Base-by-base conservation (phyloP, 257 asterid genomes). In the Plantago elongata region DNA sequence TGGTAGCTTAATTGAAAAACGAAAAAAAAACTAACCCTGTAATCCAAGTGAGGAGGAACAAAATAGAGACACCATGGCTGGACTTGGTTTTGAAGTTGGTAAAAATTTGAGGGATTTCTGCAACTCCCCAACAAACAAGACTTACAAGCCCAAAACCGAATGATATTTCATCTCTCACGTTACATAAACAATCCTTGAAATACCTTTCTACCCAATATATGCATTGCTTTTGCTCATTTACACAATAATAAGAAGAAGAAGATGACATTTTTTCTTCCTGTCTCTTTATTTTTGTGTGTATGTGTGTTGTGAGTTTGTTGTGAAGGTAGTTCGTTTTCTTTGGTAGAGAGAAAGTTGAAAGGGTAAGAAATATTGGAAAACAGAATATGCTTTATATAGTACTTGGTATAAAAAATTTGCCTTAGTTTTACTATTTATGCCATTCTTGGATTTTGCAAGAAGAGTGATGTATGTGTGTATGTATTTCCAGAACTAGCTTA, bases 41-140 rank as follows among this genome's bases (percentile, higher is more conserved):
- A 55, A 89, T 65, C 99, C 99, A 93, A 69, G 89, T 75, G 75
- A 83, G 80, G 13, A 89, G 96, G 40, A 93, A 89, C 34, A 82
- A 3, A 48, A 89, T 71, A 48, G 99, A 93, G 66, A 93, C 71
- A 11, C 99, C 96, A 64, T 87, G 94, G 77, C 94, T 77, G 51
- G 99, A 93, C 61, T 93, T 89, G 0, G 94, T 64, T 18, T 79
- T 66, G 75, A 85, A 93, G 62, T 93, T 93, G 27, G 96, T 79
- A 70, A 84, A 22, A 45, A 93, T 93, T 72, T 93, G 97, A 8
- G 99, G 99, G 82, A 93, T 82, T 77, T 93, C 99, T 30, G 99
- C 97, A 13, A 93, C 84, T 3, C 82, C 96, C 97, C 97, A 93
- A 46, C 64, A 78, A 3, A 85, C 6, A 3, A 93, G 90, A 65